phyloP scores from a whole-genome alignment of 768 basidiomycete species.

The Tylopilus vinaceipallidus region DNA sequence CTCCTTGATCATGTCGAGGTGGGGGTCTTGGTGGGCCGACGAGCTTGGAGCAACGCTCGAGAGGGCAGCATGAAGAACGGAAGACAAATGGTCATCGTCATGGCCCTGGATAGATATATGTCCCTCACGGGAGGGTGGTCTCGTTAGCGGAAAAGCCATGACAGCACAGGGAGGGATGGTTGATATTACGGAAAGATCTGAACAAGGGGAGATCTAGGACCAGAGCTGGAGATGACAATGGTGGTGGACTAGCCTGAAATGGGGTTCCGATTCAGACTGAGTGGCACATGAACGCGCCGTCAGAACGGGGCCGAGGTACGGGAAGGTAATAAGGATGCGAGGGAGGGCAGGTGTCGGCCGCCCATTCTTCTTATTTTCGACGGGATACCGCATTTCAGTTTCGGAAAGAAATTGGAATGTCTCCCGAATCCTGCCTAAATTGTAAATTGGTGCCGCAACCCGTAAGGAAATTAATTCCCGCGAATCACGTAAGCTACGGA shows the following conservation, averaged over 20 bases:
- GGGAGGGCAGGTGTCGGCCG: neutral
- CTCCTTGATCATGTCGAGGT: slow-evolving; percentile 43
- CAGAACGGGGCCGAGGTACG: neutral
- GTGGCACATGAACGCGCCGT: neutral
- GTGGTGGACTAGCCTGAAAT: slow-evolving; percentile 1
- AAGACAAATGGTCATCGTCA: slow-evolving; percentile 35
- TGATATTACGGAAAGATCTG: slow-evolving; percentile 9
- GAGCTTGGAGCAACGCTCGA: slow-evolving; percentile 26
- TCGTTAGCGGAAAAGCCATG: slow-evolving; percentile 36
- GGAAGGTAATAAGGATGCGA: neutral
- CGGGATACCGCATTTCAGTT: slow-evolving; percentile 9
- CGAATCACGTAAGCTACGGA: too few relatives aligned
- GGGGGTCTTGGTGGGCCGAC: slow-evolving; percentile 20
- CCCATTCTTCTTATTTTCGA: slow-evolving; percentile 11
- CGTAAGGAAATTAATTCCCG: too few relatives aligned
- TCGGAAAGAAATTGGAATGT: slow-evolving; percentile 10
- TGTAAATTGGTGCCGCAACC: neutral
- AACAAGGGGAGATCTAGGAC: slow-evolving; percentile 1
- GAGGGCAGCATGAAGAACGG: slow-evolving; percentile 40
- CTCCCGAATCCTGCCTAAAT: slow-evolving; percentile 14
- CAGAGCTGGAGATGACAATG: neutral
- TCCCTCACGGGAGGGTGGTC: slow-evolving; percentile 27
- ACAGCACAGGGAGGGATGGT: slow-evolving; percentile 12
- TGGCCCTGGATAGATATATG: slow-evolving; percentile 24
- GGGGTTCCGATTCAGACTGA: slow-evolving; percentile 10